Evolutionary conservation across 805 yeast genomes (phyloP), one percentile per base, ranked within the genome.

Genomic region (baker's yeast (Saccharomyces cerevisiae)): DNA sequence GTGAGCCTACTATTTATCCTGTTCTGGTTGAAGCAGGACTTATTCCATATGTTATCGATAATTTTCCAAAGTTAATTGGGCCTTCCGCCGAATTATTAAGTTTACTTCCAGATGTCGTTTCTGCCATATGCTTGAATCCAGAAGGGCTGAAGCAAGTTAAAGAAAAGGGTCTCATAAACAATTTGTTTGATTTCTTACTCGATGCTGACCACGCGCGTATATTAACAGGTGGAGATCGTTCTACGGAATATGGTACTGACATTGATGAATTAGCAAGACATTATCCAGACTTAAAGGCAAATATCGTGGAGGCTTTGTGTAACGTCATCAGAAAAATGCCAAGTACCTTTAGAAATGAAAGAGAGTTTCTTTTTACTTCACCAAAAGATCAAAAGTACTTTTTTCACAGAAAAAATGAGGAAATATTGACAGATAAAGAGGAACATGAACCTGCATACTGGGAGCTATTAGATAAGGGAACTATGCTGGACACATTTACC

Each of bases 1-100:
- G 85, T 59, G 97, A 92, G 62, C 97, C 97, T 8, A 89, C 97
- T 0, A 88, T 96, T 3, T 91, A 79, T 63, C 78, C 86, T 2
- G 83, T 91, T 46, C 75, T 91, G 59, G 83, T 81, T 46, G 98
- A 91, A 66, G 85, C 95, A 0, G 80, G 81, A 0, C 81, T 87
- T 0, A 81, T 91, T 41, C 85, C 85, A 49, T 73, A 80, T 2
- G 76, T 90, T 41, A 67, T 90, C 50, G 76, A 77, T 10, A 76
- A 83, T 49, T 84, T 85, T 63, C 76, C 76, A 13, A 63, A 66
- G 0, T 77, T 86, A 24, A 72, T 89, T 55, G 73, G 80, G 11
- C 84, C 84, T 4, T 77, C 84, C 24, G 74, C 80, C 8, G 84
- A 81, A 13, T 70, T 89, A 29, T 63, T 87, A 8, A 63, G 80